Evolutionary conservation across 2,329 filamentous ascomycete species (phyloP), one percentile per base, ranked within the genome.

Genomic region (Diaporthe longicolla): DNA sequence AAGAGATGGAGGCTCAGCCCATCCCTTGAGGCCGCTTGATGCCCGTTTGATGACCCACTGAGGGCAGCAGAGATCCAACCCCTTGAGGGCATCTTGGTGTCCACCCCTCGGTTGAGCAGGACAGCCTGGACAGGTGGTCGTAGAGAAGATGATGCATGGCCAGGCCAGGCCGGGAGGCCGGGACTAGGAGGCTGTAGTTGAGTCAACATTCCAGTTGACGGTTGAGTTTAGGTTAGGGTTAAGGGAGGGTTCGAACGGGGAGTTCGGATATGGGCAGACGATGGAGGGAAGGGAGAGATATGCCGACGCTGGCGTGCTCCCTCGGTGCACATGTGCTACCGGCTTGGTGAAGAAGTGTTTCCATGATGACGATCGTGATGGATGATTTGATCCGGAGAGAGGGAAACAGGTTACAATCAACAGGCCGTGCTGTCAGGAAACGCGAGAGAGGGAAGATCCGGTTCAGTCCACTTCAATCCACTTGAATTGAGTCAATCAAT

Each of bases 201-300:
- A 66, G 55, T 73, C 74, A 74, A 74, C 73, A 76, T 76, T 76
- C 74, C 74, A 76, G 74, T 69, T 48, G 74, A 66, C 50, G 70
- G 70, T 72, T 61, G 69, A 71, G 24, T 50, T 8, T 50, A 35
- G 43, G 40, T 19, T 19, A 19, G 40, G 59, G 40, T n/a, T 21
- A 55, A 58, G 68, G 40, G 52, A 70, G 68, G 43, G 43, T 35
- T 17, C 24, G 52, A 21, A 24, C 24, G 26, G 7, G 50, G 52
- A 57, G 50, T 40, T 40, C 40, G 15, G 15, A 19, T 43, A 13
- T 43, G 17, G 40, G 40, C 40, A 43, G 40, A 26, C 21, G 40
- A 37, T 21, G 40, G 48, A 66, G 26, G 17, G 29, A 32, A 32
- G 7, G 61, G 61, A 52, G 37, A 11, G 45, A 35, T 15, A 8